phyloP scores from a whole-genome alignment of 31 red algal genomes.

The Odonthalia washingtoniensis region DNA sequence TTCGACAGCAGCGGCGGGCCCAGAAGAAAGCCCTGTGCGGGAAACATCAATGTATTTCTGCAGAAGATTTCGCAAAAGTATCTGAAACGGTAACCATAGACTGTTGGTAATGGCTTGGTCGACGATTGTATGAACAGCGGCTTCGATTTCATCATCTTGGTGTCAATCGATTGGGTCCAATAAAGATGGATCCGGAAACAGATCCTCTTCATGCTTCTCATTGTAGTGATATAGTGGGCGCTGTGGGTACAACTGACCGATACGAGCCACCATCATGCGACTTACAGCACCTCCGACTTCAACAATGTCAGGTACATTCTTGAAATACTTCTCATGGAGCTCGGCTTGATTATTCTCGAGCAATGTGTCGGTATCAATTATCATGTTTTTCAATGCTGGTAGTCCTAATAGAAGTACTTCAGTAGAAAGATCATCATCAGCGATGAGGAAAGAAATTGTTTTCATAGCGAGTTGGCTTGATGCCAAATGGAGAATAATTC shows the following conservation, averaged over 20 bases:
- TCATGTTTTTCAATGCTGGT: slow-evolving; percentile 13
- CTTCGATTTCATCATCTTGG: no score
- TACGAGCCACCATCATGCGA: not conserved
- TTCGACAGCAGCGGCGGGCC: slow-evolving; percentile 8
- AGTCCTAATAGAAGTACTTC: not conserved
- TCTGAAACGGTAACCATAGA: no score
- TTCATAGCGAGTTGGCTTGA: not conserved
- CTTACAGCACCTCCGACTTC: not conserved
- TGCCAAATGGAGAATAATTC: not conserved
- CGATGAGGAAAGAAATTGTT: not conserved
- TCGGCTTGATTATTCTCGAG: not conserved
- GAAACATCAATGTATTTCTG: not conserved
- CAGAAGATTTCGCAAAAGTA: no score
- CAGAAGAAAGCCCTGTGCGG: slow-evolving; percentile 13
- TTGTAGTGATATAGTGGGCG: no score
- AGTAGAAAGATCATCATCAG: not conserved
- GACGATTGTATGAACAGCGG: no score
- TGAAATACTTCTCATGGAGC: not conserved
- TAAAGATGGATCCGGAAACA: no score
- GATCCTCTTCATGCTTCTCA: no score
- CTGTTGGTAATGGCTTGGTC: no score
- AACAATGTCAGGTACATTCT: not conserved
- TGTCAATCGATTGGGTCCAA: no score
- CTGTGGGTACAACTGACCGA: no score
- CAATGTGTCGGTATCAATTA: not conserved